Evolutionary conservation across 169 alveolate genomes (phyloP), one percentile per base, ranked within the genome.

Genomic region (Plasmodium sp.): DNA sequence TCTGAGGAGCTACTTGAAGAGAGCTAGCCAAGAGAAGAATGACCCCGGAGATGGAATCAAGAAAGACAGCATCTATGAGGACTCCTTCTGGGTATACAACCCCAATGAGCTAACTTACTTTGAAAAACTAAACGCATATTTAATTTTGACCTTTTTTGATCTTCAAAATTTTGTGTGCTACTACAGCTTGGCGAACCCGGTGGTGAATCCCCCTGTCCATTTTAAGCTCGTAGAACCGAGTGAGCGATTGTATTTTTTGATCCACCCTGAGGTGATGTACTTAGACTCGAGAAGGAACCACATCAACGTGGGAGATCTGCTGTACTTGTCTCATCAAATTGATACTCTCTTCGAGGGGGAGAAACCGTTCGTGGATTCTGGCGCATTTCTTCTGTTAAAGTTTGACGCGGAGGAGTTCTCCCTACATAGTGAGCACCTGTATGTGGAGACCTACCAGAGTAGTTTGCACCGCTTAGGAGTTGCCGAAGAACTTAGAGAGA

Each of bases 151-250:
- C 10, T 90, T 58, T 67, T 45, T 90, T 2, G 94, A 90, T 41
- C 73, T 90, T 3, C 62, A 90, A 80, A 31, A 79, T 27, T 81
- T 62, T 31, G 18, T 81, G 82, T 90, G 94, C 51, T 90, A 90
- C 16, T 90, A 81, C 31, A 81, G 88, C 48, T 58, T 81, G 82
- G 91, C 94, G 33, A 90, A 90, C 27, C 94, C 94, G 10, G 75
- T 90, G 4, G 71, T 90, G 31, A 90, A 79, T 22, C 92, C 94
- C 7, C 31, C 33, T 14, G 48, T 6, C 34, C 36, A 90, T 67
- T 90, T 72, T 81, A 34, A 80, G 18, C 3, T 41, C 51, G 18
- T 67, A 58, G 22, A 7, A 34, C 54, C 39, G 22, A 41, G 36
- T 43, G 75, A 80, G 58, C 82, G 94, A 27, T 36, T 80, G 14